Evolutionary conservation across 805 yeast species (phyloP).

Genomic region (Wickerhamomyces alni): DNA sequence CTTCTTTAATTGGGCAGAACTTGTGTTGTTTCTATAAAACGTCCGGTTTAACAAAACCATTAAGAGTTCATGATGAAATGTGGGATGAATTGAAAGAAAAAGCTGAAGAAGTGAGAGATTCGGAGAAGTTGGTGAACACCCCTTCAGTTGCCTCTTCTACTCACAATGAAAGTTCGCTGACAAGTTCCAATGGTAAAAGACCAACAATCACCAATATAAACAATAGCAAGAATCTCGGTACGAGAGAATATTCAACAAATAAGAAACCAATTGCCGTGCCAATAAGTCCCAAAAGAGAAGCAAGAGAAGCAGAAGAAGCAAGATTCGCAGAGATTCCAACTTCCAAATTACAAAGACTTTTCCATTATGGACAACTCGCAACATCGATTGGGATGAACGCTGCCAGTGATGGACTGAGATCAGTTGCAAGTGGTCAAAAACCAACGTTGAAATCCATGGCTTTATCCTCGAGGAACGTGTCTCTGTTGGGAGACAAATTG

Average conservation of each 20-base stretch:
- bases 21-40: slow-evolving; percentile 16
- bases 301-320: slow-evolving; percentile 28
- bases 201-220: slow-evolving; percentile 4
- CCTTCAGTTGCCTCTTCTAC: slow-evolving; percentile 2
- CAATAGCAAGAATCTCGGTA: neutral
- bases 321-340: slow-evolving; percentile 75
- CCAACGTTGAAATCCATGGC: slow-evolving; percentile 53
- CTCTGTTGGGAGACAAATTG: slow-evolving; percentile 79
- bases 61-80: slow-evolving; percentile 22
- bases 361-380: slow-evolving; percentile 90
- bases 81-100: slow-evolving; percentile 10
- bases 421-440: slow-evolving; percentile 50
- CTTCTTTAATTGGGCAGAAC: slow-evolving; percentile 6
- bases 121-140: slow-evolving; percentile 1
- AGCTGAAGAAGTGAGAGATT: slow-evolving; percentile 6
- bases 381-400: slow-evolving; percentile 87
- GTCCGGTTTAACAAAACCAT: slow-evolving; percentile 16
- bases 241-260: slow-evolving; percentile 6
- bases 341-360: slow-evolving; percentile 78
- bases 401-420: slow-evolving; percentile 67
- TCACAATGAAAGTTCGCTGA: neutral
- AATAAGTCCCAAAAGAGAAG: too few relatives aligned
- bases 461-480: slow-evolving; percentile 77
- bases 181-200: slow-evolving; percentile 2
- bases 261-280: slow-evolving; percentile 8